Percentiles rank a stretch among this genome's conserved stretches.
Conservation (phyloP, 2,329 filamentous ascomycete genomes). For the Aspergillus sp. region DNA sequence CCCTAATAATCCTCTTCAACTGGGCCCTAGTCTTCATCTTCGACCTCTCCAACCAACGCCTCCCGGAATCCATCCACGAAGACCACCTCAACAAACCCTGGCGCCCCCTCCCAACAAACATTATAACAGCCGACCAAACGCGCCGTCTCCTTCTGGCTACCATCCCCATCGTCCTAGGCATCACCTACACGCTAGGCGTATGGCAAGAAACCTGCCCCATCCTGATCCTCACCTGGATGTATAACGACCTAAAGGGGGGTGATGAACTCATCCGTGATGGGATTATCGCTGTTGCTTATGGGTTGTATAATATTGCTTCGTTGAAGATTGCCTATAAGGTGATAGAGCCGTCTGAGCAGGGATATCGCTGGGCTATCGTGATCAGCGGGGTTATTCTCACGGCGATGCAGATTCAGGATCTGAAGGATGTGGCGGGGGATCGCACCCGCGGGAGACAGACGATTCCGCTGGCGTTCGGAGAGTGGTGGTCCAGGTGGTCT, state of each 20-base stretch:
- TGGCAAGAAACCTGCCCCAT: slow-evolving; percentile 33
- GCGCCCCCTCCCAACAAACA: slow-evolving; percentile 33
- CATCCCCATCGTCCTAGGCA: slow-evolving; percentile 24
- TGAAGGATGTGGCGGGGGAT: slow-evolving; percentile 41
- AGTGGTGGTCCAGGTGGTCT: slow-evolving; percentile 27
- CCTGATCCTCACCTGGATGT: slow-evolving; percentile 39
- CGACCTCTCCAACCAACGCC: slow-evolving; percentile 44
- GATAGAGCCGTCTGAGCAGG: neutral
- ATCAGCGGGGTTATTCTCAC: slow-evolving; percentile 35
- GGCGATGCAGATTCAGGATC: slow-evolving; percentile 44
- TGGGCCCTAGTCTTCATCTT: slow-evolving; percentile 41
- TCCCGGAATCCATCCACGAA: slow-evolving; percentile 37
- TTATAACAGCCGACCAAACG: slow-evolving; percentile 24
- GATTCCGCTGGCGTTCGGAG: slow-evolving; percentile 31
- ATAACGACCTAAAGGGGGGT: slow-evolving; percentile 43
- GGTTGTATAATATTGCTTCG: slow-evolving; percentile 21
- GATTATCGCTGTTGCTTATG: slow-evolving; percentile 29
- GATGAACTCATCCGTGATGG: slow-evolving; percentile 29
- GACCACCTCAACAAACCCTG: slow-evolving; percentile 48
- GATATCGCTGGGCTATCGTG: slow-evolving; percentile 32
- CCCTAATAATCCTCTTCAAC: slow-evolving; percentile 21
- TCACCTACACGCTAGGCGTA: slow-evolving; percentile 26
- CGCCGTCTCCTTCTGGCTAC: slow-evolving; percentile 26
- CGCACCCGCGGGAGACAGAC: slow-evolving; percentile 27
- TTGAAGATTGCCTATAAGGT: slow-evolving; percentile 11